These are phyloP conservation scores for Flaveria brownii DNA, from an alignment of 129 eudicot species.

Conservation along the genomic window DNA sequence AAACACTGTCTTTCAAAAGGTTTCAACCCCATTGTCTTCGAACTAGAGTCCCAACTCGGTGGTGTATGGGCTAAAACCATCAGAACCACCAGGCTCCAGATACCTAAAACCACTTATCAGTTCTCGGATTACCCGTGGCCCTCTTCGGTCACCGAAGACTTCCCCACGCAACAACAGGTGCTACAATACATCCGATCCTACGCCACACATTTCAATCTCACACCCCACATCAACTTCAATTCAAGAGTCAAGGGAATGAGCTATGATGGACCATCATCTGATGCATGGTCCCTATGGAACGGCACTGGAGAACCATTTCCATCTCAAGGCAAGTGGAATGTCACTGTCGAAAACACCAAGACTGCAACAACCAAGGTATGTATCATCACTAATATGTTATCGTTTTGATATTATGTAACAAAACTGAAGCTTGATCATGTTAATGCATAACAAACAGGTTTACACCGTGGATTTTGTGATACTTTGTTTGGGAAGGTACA, in stretches of 20 bases:
- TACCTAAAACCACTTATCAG: conserved; percentile 34
- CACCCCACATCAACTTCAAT: conserved; percentile 42
- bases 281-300: conserved; percentile 45
- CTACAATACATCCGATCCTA: conserved; percentile 51
- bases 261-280: conserved; percentile 38
- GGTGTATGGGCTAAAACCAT: conserved; percentile 65
- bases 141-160: conserved; percentile 37
- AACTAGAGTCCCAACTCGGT: conserved; percentile 42
- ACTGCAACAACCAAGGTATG: conserved; percentile 36
- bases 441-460: conserved; percentile 28
- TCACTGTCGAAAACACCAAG: conserved; percentile 35
- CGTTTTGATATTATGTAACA: background rate
- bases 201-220: conserved; percentile 50
- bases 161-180: conserved; percentile 45
- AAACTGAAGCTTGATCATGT: background rate
- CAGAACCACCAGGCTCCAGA: conserved; percentile 53
- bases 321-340: conserved; percentile 48
- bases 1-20: conserved; percentile 55
- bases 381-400: background rate
- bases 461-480: conserved; percentile 53
- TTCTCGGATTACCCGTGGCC: conserved; percentile 76
- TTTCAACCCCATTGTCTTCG: conserved; percentile 54
- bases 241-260: conserved; percentile 38
- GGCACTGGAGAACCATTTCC: conserved; percentile 43
- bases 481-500: conserved; percentile 52